These are phyloP conservation scores for Trametes hirsuta DNA, from an alignment of 1,284 basidiomycete genomes.

Conservation along the genomic window DNA sequence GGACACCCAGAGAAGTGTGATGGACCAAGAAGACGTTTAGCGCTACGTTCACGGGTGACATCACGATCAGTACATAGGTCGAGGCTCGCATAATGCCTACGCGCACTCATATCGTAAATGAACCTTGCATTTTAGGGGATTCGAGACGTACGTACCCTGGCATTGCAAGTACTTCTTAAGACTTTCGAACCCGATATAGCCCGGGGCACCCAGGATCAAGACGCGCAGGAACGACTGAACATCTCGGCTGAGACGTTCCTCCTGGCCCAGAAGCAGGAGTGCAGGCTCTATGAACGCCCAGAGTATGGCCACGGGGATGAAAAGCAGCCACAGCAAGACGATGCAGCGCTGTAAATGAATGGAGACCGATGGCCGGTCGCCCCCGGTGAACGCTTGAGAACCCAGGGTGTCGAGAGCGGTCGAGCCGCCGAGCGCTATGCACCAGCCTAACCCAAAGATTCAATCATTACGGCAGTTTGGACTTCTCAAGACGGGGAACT, in stretches of 20 bases:
- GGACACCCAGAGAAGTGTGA: slow-evolving; percentile 58
- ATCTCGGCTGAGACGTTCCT: slow-evolving; percentile 52
- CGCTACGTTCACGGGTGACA: slow-evolving; percentile 65
- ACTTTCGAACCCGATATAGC: slow-evolving; percentile 75
- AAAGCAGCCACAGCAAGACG: slow-evolving; percentile 61
- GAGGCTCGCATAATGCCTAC: slow-evolving; percentile 76
- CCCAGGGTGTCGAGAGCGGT: slow-evolving; percentile 79
- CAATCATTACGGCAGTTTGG: background rate
- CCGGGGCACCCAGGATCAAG: slow-evolving; percentile 66
- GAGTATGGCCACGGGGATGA: slow-evolving; percentile 60
- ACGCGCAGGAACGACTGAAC: slow-evolving; percentile 68
- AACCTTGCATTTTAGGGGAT: no score
- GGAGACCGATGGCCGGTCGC: slow-evolving; percentile 56
- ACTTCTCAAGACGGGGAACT: slow-evolving; percentile 39
- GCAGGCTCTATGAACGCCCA: slow-evolving; percentile 67
- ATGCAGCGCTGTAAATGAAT: slow-evolving; percentile 72
- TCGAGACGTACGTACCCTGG: slow-evolving; percentile 53
- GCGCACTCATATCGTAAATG: background rate
- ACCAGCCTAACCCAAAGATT: slow-evolving; percentile 56
- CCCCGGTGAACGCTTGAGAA: slow-evolving; percentile 74
- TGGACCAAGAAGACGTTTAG: slow-evolving; percentile 65
- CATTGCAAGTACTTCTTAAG: slow-evolving; percentile 81
- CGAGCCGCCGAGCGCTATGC: slow-evolving; percentile 74
- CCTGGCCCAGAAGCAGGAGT: slow-evolving; percentile 66
- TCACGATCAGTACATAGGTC: slow-evolving; percentile 58